phyloP scores from a whole-genome alignment of 2,329 filamentous ascomycete genomes.

The Drechslerella dactyloides region DNA sequence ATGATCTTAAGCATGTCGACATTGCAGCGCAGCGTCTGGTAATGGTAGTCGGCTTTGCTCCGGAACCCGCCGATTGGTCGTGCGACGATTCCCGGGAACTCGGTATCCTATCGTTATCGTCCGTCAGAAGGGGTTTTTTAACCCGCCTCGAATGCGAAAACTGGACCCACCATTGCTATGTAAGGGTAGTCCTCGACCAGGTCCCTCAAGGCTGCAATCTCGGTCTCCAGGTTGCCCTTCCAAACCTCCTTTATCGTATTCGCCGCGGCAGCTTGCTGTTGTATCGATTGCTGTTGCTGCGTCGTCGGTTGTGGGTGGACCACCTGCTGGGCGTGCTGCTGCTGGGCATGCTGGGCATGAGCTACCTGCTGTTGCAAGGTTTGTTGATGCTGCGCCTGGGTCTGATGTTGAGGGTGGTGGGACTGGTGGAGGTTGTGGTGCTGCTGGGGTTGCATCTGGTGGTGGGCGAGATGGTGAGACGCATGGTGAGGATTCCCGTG shows the following conservation, averaged over 20 bases:
- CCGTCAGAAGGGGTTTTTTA: not conserved
- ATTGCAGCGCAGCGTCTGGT: slow-evolving; percentile 95
- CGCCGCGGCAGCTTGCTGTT: slow-evolving; percentile 56
- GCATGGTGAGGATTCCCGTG: slow-evolving; percentile 45
- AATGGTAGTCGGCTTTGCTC: slow-evolving; percentile 97
- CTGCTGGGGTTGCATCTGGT: slow-evolving; percentile 57
- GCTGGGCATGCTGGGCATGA: slow-evolving; percentile 50
- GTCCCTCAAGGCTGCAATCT: slow-evolving; percentile 82
- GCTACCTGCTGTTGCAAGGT: slow-evolving; percentile 53
- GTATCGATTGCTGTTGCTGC: slow-evolving; percentile 58
- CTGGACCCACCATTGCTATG: slow-evolving; percentile 87
- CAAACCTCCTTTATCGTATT: slow-evolving; percentile 85
- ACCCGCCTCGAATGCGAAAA: not conserved
- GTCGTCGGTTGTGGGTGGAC: slow-evolving; percentile 36
- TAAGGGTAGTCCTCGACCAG: slow-evolving; percentile 91
- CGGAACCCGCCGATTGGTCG: slow-evolving; percentile 93
- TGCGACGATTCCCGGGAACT: slow-evolving; percentile 97
- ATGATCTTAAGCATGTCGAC: slow-evolving; percentile 98
- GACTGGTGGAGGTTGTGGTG: slow-evolving; percentile 61
- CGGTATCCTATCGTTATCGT: slow-evolving; percentile 74
- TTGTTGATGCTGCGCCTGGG: slow-evolving; percentile 68
- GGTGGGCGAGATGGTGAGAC: slow-evolving; percentile 45
- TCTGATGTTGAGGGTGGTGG: slow-evolving; percentile 60
- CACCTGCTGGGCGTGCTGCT: slow-evolving; percentile 59
- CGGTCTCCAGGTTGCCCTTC: slow-evolving; percentile 87